Conservation (phyloP, 148 eudicot genomes). For the Rhododendron griersonianum region DNA sequence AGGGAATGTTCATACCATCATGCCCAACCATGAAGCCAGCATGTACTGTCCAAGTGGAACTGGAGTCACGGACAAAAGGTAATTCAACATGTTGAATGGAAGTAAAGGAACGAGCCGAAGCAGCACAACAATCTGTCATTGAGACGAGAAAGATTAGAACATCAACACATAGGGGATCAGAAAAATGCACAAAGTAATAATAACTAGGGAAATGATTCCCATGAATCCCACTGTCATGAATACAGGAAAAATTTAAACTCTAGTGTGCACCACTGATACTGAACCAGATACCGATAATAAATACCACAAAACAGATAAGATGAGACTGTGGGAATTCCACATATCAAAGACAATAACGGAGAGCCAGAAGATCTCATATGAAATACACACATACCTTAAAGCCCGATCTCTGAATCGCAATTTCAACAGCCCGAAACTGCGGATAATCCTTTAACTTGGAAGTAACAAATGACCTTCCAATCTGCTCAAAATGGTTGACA, state of each 20-base stretch:
- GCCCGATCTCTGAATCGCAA: constrained; percentile 85
- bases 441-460: constrained; percentile 86
- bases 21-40: constrained; percentile 95
- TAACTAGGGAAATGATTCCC: neutral
- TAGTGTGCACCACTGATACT: neutral
- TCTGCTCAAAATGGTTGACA: constrained; percentile 35
- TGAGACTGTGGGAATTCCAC: neutral
- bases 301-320: neutral
- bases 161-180: neutral
- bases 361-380: neutral
- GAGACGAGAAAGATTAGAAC: neutral
- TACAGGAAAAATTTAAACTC: neutral
- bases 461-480: constrained; percentile 80
- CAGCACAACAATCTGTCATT: constrained; percentile 78
- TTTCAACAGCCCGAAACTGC: constrained; percentile 80
- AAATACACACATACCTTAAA: constrained; percentile 59
- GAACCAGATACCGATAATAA: neutral
- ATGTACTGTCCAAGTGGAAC: constrained; percentile 72
- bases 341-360: neutral
- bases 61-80: constrained; percentile 90
- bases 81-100: constrained; percentile 90
- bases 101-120: constrained; percentile 91
- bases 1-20: constrained; percentile 63
- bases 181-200: neutral
- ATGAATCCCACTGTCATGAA: neutral